Conservation (phyloP, 225 moss, liverwort and hornwort genomes). For the Bryoerythrophyllum caledonicum region DNA sequence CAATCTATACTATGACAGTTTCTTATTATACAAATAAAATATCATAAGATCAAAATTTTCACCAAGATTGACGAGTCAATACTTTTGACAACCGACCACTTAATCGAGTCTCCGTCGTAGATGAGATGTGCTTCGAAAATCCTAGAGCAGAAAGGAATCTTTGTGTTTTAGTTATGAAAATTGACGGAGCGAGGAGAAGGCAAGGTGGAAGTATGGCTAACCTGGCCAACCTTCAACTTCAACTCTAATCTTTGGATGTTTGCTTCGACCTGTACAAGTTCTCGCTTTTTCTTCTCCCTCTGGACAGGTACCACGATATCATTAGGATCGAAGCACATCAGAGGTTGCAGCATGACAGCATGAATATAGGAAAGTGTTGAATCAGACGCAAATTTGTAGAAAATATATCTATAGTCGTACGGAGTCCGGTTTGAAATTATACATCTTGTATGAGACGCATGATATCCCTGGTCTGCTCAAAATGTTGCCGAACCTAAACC, state of each 20-base stretch:
- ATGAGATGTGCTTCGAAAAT: background rate
- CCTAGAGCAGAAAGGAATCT: background rate
- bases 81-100: background rate
- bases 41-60: background rate
- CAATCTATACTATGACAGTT: background rate
- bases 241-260: constrained; percentile 73
- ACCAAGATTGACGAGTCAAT: background rate
- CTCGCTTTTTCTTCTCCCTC: constrained; percentile 87
- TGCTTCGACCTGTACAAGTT: constrained; percentile 74
- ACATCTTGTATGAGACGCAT: constrained; percentile 23
- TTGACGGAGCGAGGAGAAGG: background rate
- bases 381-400: background rate
- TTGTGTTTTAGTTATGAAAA: background rate
- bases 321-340: constrained; percentile 15
- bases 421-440: constrained; percentile 10
- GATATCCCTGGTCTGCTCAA: constrained; percentile 16
- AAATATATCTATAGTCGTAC: constrained; percentile 8
- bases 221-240: constrained; percentile 50
- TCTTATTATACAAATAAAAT: constrained; percentile 1
- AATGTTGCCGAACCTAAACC: constrained; percentile 25
- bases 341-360: constrained; percentile 11
- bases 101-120: background rate
- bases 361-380: background rate
- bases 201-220: background rate
- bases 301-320: constrained; percentile 24